phyloP scores from a whole-genome alignment of 2,329 filamentous ascomycete species.

The Colletotrichum sp. region DNA sequence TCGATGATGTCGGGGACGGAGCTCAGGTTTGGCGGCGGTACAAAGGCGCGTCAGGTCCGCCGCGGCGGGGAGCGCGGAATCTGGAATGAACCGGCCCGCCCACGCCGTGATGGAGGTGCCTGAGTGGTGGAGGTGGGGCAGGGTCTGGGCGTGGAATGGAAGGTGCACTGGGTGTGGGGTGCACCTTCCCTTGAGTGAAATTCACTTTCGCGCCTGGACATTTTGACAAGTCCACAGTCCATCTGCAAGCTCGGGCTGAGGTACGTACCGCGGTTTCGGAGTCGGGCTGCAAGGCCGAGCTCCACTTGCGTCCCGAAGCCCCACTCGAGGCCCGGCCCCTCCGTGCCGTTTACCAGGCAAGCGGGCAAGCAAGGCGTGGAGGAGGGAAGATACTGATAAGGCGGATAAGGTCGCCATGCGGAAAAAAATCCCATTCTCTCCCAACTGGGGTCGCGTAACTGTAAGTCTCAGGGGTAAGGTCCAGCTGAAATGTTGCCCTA shows the following conservation, averaged over 20 bases:
- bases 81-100: conserved; percentile 7
- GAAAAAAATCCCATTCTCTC: not conserved
- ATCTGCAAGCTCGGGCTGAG: not conserved
- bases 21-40: not conserved
- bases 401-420: not conserved
- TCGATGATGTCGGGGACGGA: not conserved
- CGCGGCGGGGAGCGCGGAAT: conserved; percentile 1
- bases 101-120: not conserved
- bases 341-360: not conserved
- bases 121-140: not conserved
- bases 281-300: not conserved
- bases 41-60: not conserved
- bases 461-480: not conserved
- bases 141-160: not conserved
- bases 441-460: not conserved
- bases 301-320: not conserved
- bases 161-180: not conserved
- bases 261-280: not conserved
- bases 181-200: not conserved
- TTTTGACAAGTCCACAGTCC: not conserved
- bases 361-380: not conserved
- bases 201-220: not conserved
- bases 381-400: not conserved
- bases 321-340: not conserved
- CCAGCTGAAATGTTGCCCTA: not conserved